Percentiles rank a stretch among this genome's conserved stretches.
Conservation (phyloP, 768 basidiomycete genomes). For the Lentinula aciculospora region DNA sequence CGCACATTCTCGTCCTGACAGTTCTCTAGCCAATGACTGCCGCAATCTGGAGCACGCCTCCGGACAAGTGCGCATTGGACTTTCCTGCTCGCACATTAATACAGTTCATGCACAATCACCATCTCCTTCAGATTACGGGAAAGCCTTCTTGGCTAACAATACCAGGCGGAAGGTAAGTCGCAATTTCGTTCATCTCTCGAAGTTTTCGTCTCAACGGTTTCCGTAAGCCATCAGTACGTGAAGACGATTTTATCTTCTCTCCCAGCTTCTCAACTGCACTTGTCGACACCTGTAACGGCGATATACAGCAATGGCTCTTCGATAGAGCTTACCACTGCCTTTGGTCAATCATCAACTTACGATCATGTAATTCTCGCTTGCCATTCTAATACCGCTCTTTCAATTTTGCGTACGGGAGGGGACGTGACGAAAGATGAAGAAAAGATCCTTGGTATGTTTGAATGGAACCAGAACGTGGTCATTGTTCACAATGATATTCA, state of each 20-base stretch:
- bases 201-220: background rate
- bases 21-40: conserved; percentile 66
- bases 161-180: conserved; percentile 58
- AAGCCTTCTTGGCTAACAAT: conserved; percentile 74
- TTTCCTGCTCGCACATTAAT: conserved; percentile 69
- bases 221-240: conserved; percentile 59
- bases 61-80: conserved; percentile 61
- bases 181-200: background rate
- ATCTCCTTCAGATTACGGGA: conserved; percentile 63
- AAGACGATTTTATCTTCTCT: conserved; percentile 52
- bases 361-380: conserved; percentile 74
- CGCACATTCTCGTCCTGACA: background rate
- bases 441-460: conserved; percentile 48
- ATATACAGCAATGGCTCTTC: conserved; percentile 26
- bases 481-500: conserved; percentile 45
- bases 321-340: conserved; percentile 41
- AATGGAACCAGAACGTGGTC: conserved; percentile 65
- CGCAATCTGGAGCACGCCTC: conserved; percentile 75
- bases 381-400: conserved; percentile 61
- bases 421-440: conserved; percentile 33
- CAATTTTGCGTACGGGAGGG: conserved; percentile 38
- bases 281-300: conserved; percentile 50
- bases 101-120: conserved; percentile 71
- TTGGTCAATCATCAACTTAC: conserved; percentile 40
- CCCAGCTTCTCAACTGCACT: conserved; percentile 47